phyloP scores from a whole-genome alignment of 164 flowering plant genomes.

The Liquidambar formosana region DNA sequence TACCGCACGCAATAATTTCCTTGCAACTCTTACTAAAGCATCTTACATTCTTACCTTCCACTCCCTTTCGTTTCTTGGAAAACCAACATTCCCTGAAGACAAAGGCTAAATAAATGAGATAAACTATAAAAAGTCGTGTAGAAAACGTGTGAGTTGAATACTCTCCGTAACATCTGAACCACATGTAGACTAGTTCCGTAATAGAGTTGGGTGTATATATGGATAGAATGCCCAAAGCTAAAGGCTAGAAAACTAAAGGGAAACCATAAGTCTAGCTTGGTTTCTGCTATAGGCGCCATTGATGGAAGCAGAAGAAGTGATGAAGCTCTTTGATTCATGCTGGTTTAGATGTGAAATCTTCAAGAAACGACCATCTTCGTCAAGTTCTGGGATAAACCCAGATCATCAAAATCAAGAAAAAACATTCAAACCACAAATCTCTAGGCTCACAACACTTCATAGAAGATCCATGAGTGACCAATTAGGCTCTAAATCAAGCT shows the following conservation, averaged over 20 bases:
- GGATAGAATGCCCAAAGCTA: not conserved
- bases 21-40: no score
- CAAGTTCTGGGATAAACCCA: slow-evolving; percentile 11
- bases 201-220: slow-evolving; percentile 2
- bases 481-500: slow-evolving; percentile 26
- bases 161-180: slow-evolving; percentile 1
- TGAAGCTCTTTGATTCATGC: slow-evolving; percentile 39
- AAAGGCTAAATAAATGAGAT: no score
- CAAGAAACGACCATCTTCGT: slow-evolving; percentile 7
- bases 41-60: no score
- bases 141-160: not conserved
- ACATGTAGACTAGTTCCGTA: slow-evolving; percentile 7
- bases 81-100: no score
- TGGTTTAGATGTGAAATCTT: slow-evolving; percentile 42
- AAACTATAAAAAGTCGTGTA: no score
- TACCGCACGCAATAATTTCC: no score
- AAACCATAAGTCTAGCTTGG: no score
- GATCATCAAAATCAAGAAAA: slow-evolving; percentile 10
- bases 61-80: no score
- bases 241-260: not conserved
- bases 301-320: slow-evolving; percentile 37
- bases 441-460: slow-evolving; percentile 25
- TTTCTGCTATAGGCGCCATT: slow-evolving; percentile 8
- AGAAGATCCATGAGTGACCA: slow-evolving; percentile 46
- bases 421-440: slow-evolving; percentile 12